A percentile compares a stretch with the other conserved stretches of the same genome.
These are phyloP conservation scores for Ceraceosorus guamensis DNA, from an alignment of 1,284 basidiomycete species.

Conservation along the genomic window DNA sequence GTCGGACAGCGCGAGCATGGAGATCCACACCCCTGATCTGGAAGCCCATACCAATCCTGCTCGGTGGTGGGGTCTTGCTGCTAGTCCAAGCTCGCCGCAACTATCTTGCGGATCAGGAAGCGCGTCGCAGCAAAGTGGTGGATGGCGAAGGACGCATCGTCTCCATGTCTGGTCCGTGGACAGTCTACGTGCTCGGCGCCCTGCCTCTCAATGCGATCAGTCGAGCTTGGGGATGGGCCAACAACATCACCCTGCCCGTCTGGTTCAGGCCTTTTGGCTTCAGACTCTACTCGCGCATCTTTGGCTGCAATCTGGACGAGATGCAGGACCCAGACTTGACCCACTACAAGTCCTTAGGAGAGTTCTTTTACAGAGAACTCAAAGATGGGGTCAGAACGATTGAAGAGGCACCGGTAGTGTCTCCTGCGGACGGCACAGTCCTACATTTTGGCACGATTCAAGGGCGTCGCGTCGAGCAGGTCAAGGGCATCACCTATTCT, in stretches of 20 bases:
- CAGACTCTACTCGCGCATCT: slow-evolving; percentile 73
- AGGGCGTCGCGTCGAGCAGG: slow-evolving; percentile 77
- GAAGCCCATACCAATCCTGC: slow-evolving; percentile 88
- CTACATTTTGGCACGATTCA: slow-evolving; percentile 87
- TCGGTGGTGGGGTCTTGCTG: slow-evolving; percentile 50
- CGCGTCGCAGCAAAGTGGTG: slow-evolving; percentile 49
- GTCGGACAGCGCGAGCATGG: slow-evolving; percentile 65
- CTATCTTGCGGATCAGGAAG: slow-evolving; percentile 46
- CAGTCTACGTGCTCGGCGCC: slow-evolving; percentile 91
- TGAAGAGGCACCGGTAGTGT: slow-evolving; percentile 70
- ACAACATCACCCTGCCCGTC: slow-evolving; percentile 71
- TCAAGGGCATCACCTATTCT: slow-evolving; percentile 93
- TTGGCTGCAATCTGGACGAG: slow-evolving; percentile 91
- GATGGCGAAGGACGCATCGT: slow-evolving; percentile 59
- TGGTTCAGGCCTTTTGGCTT: slow-evolving; percentile 89
- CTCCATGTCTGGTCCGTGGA: slow-evolving; percentile 83
- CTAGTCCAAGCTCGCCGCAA: slow-evolving; percentile 64
- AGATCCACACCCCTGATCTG: slow-evolving; percentile 81
- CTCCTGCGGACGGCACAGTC: slow-evolving; percentile 86
- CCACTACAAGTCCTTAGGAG: slow-evolving; percentile 73
- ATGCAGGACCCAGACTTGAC: slow-evolving; percentile 71
- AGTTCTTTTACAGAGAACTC: slow-evolving; percentile 88
- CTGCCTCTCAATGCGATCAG: slow-evolving; percentile 89
- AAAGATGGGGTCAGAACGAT: slow-evolving; percentile 75
- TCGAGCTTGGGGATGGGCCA: slow-evolving; percentile 89